Evolutionary conservation across 768 basidiomycete species (phyloP).

Genomic region (Pisolithus microcarpus): DNA sequence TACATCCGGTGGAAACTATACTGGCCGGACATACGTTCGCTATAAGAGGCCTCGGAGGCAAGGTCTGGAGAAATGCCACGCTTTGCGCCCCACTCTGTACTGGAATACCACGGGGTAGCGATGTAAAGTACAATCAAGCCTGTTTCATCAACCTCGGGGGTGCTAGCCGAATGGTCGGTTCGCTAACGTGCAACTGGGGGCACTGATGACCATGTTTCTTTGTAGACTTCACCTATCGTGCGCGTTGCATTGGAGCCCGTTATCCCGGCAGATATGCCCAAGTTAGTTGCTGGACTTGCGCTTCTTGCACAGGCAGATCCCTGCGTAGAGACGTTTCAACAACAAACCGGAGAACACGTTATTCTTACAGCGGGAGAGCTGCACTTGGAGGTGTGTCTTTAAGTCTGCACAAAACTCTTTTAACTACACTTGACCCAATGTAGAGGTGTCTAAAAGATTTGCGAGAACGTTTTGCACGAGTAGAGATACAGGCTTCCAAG

Average conservation of each 20-base stretch:
- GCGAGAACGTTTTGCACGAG: constrained; percentile 88
- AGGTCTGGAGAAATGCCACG: constrained; percentile 86
- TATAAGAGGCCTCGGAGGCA: constrained; percentile 81
- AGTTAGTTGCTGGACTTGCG: constrained; percentile 79
- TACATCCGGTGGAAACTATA: constrained; percentile 77
- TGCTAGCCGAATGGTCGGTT: constrained; percentile 55
- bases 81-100: constrained; percentile 60
- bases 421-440: background rate
- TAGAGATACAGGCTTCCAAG: constrained; percentile 89
- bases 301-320: constrained; percentile 93
- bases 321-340: constrained; percentile 95
- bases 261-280: constrained; percentile 79
- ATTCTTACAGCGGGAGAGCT: constrained; percentile 94
- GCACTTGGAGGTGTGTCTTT: constrained; percentile 70
- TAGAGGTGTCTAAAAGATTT: constrained; percentile 94
- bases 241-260: constrained; percentile 89
- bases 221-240: constrained; percentile 81
- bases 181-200: background rate
- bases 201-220: background rate
- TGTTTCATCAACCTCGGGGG: constrained; percentile 79
- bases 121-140: constrained; percentile 32
- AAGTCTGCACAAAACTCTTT: background rate
- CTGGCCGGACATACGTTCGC: constrained; percentile 94
- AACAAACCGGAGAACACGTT: constrained; percentile 95
- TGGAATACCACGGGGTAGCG: constrained; percentile 32